Evolutionary conservation across 306 rosid genomes (phyloP).

Genomic region (Quillaja saponaria): DNA sequence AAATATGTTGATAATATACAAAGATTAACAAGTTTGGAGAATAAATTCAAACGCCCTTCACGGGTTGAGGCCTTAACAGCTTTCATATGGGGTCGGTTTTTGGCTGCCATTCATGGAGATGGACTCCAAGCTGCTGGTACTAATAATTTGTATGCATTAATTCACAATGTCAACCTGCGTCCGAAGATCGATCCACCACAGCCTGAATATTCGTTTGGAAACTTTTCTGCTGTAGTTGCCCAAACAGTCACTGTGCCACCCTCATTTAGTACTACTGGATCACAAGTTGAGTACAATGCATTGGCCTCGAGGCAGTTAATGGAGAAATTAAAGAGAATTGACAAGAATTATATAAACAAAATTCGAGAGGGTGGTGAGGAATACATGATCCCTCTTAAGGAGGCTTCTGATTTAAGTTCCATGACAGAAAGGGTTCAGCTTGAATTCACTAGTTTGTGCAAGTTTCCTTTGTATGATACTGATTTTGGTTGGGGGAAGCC

Average conservation of each 20-base stretch:
- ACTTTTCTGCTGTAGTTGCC: conserved; percentile 32
- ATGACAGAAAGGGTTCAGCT: conserved; percentile 35
- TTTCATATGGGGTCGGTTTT: conserved; percentile 61
- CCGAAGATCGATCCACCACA: conserved; percentile 48
- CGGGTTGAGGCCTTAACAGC: conserved; percentile 57
- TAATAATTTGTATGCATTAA: conserved; percentile 13
- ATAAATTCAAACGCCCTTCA: conserved; percentile 37
- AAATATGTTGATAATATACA: conserved; percentile 17
- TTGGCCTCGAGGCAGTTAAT: conserved; percentile 32
- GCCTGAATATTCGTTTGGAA: conserved; percentile 40
- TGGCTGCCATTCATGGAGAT: conserved; percentile 30
- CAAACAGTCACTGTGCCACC: no score
- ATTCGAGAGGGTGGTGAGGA: conserved; percentile 10
- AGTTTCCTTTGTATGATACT: conserved; percentile 53
- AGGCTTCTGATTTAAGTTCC: conserved; percentile 19
- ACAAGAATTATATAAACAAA: conserved; percentile 28
- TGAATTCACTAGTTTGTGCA: conserved; percentile 45
- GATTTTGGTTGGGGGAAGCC: conserved; percentile 71
- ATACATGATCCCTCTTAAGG: conserved; percentile 2
- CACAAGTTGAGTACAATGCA: background rate
- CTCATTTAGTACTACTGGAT: no score
- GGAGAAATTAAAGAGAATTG: conserved; percentile 36
- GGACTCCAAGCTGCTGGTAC: background rate
- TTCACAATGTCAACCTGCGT: conserved; percentile 58
- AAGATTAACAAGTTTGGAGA: background rate